phyloP scores from a whole-genome alignment of 345 rosid species.

The Melaleuca alternifolia region DNA sequence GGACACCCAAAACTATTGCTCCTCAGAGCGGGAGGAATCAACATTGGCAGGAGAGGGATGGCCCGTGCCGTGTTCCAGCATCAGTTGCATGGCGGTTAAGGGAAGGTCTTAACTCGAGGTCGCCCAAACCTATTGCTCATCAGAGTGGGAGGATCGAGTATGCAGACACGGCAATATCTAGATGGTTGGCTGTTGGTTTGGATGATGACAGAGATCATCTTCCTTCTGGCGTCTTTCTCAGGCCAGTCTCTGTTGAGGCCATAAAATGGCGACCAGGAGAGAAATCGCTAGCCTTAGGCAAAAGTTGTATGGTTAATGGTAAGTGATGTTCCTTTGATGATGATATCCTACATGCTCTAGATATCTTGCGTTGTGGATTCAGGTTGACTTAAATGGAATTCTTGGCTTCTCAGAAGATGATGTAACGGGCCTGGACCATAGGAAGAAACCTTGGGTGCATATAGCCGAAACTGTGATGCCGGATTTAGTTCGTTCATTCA shows the following conservation, averaged over 20 bases:
- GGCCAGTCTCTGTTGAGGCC: conserved; percentile 20
- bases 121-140: neutral
- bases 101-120: neutral
- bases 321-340: neutral
- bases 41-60: neutral
- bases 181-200: conserved; percentile 45
- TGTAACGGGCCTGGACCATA: conserved; percentile 2
- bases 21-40: too few relatives aligned
- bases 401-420: neutral
- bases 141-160: conserved; percentile 17
- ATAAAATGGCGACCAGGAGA: conserved; percentile 10
- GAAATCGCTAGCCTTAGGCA: conserved; percentile 25
- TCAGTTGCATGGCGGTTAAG: neutral
- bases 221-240: conserved; percentile 22
- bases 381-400: neutral
- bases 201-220: conserved; percentile 12
- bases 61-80: neutral
- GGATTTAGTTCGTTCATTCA: conserved; percentile 32
- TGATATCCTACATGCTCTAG: neutral
- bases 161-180: conserved; percentile 15
- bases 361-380: neutral
- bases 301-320: conserved; percentile 13
- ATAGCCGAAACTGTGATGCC: conserved; percentile 35
- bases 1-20: too few relatives aligned
- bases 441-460: conserved; percentile 21